Percentiles rank a stretch among this genome's conserved stretches.
phyloP scores from a whole-genome alignment of 352 stramenopile genomes.

The Globisporangium heterothallicum region DNA sequence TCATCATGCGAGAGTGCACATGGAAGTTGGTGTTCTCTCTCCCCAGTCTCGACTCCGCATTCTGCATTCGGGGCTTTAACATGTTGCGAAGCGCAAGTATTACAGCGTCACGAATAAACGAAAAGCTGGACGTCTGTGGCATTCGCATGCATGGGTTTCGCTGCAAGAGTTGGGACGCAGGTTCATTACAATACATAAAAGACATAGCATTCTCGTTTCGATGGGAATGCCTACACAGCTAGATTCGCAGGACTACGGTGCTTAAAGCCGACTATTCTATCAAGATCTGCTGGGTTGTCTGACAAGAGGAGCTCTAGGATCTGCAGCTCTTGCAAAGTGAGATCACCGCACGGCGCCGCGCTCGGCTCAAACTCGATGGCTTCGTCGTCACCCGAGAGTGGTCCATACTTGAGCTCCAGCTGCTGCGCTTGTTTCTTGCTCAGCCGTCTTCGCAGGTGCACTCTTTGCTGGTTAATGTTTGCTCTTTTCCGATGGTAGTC shows the following conservation, averaged over 20 bases:
- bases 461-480: slow-evolving; percentile 19
- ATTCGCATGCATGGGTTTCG: no score
- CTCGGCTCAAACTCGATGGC: slow-evolving; percentile 13
- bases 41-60: no score
- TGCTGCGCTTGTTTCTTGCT: slow-evolving; percentile 11
- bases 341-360: slow-evolving; percentile 9
- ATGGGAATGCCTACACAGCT: no score
- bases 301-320: slow-evolving; percentile 13
- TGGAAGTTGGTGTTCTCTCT: no score
- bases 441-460: slow-evolving; percentile 14
- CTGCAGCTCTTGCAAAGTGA: slow-evolving; percentile 6
- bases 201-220: no score
- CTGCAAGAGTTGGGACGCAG: no score
- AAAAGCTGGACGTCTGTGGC: no score
- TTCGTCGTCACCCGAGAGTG: slow-evolving; percentile 2
- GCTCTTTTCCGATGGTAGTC: slow-evolving; percentile 21
- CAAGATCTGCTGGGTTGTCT: slow-evolving; percentile 7
- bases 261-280: not conserved
- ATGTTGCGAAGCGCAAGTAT: no score
- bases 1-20: no score
- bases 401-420: slow-evolving; percentile 14
- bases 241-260: not conserved
- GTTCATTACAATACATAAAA: no score
- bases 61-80: no score
- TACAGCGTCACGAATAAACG: no score